These are phyloP conservation scores for Gloeophyllum trabeum DNA, from an alignment of 768 basidiomycete genomes.

Conservation along the genomic window DNA sequence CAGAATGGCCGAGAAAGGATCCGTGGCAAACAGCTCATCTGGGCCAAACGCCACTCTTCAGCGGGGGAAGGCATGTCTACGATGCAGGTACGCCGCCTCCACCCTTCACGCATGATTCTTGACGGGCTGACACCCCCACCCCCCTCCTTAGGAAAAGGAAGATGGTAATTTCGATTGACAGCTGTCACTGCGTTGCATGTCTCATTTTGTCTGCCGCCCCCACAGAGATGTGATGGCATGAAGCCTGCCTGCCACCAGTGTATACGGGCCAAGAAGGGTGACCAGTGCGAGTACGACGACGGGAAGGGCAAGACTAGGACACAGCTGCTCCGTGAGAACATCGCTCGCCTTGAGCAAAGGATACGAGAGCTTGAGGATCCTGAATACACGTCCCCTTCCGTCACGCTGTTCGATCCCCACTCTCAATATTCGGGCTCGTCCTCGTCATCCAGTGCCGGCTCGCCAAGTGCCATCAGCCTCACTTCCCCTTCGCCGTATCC, in stretches of 20 bases:
- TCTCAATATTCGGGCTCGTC: constrained; percentile 21
- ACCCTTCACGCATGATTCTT: neutral
- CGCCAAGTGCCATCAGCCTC: constrained; percentile 18
- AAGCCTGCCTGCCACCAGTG: constrained; percentile 79
- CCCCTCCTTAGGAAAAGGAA: constrained; percentile 67
- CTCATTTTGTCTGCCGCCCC: too few relatives aligned
- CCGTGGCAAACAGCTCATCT: too few relatives aligned
- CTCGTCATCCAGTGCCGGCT: constrained; percentile 20
- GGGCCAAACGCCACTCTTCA: constrained; percentile 39
- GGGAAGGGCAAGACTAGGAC: constrained; percentile 79
- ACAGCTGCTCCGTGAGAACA: constrained; percentile 68
- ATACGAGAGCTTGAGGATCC: constrained; percentile 70
- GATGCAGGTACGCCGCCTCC: constrained; percentile 45
- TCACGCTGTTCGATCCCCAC: constrained; percentile 64
- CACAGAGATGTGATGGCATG: constrained; percentile 63
- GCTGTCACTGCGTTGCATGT: constrained; percentile 1
- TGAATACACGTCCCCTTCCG: constrained; percentile 56
- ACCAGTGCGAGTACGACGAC: constrained; percentile 73
- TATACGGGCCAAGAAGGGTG: constrained; percentile 63
- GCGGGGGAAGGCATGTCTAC: constrained; percentile 60
- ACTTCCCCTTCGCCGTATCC: constrained; percentile 20
- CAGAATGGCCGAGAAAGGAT: too few relatives aligned
- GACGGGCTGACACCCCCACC: too few relatives aligned
- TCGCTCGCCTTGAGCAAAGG: constrained; percentile 58
- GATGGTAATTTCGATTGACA: constrained; percentile 32